Percentiles rank a stretch among this genome's conserved stretches.
Evolutionary conservation across 768 basidiomycete genomes (phyloP).

Genomic region (Tephrocybe sp.): DNA sequence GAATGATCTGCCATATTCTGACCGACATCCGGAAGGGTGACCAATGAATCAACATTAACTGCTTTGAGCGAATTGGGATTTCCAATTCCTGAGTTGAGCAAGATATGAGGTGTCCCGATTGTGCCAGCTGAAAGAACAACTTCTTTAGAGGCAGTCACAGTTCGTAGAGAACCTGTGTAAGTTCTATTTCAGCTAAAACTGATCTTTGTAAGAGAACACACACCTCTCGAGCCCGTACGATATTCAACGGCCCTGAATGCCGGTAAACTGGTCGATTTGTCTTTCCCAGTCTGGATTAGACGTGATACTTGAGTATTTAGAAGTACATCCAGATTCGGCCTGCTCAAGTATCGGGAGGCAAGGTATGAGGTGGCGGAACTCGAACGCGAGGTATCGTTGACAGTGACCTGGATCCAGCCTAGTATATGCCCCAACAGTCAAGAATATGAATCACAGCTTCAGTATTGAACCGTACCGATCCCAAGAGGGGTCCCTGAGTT

Average conservation of each 20-base stretch:
- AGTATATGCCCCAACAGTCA: neutral
- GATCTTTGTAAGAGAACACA: neutral
- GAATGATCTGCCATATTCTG: constrained; percentile 22
- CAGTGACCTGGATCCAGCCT: constrained; percentile 15
- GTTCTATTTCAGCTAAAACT: neutral
- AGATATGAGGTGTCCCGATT: constrained; percentile 25
- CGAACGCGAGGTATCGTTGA: constrained; percentile 11
- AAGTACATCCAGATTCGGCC: constrained; percentile 22
- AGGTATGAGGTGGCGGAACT: constrained; percentile 22
- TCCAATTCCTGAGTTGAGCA: constrained; percentile 27
- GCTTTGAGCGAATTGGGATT: constrained; percentile 12
- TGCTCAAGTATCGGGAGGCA: constrained; percentile 13
- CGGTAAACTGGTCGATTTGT: constrained; percentile 1
- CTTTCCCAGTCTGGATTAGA: constrained; percentile 14
- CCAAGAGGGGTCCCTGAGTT: constrained; percentile 21
- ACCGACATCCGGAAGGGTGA: constrained; percentile 22
- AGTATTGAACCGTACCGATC: constrained; percentile 14
- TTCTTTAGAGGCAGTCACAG: constrained; percentile 24
- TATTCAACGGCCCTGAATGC: constrained; percentile 14
- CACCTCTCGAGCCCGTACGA: constrained; percentile 2
- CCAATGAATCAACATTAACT: constrained; percentile 12
- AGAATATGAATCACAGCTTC: neutral
- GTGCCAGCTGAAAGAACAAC: constrained; percentile 29
- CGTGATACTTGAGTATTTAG: constrained; percentile 14
- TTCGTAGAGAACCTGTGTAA: constrained; percentile 8